Conservation (phyloP, 2,329 filamentous ascomycete species). For the Fonsecaea pedrosoi region DNA sequence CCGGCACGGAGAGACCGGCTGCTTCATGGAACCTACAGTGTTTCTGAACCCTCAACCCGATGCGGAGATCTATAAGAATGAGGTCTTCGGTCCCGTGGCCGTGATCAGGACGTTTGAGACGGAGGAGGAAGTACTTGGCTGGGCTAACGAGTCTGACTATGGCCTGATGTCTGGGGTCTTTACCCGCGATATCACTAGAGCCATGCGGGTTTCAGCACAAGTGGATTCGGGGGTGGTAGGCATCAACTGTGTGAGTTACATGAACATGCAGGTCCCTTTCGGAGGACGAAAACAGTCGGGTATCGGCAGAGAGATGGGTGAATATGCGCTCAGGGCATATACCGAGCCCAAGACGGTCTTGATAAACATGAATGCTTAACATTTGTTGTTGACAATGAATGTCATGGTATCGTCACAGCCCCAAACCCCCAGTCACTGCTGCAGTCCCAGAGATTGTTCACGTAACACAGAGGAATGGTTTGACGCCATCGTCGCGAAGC, state of each 20-base stretch:
- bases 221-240: constrained; percentile 53
- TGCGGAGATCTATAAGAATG: constrained; percentile 53
- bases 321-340: constrained; percentile 48
- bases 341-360: constrained; percentile 45
- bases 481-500: too few relatives aligned
- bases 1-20: constrained; percentile 39
- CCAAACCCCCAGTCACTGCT: too few relatives aligned
- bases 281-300: constrained; percentile 55
- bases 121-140: constrained; percentile 47
- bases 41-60: not conserved
- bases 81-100: constrained; percentile 52
- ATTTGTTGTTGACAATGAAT: too few relatives aligned
- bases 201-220: constrained; percentile 48
- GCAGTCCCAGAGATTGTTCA: too few relatives aligned
- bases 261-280: constrained; percentile 49
- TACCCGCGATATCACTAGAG: constrained; percentile 49
- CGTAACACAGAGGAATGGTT: too few relatives aligned
- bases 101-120: constrained; percentile 47
- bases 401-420: too few relatives aligned
- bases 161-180: constrained; percentile 50
- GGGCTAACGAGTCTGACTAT: constrained; percentile 49
- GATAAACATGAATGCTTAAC: constrained; percentile 10
- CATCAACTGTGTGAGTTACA: constrained; percentile 52
- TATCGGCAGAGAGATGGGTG: constrained; percentile 58
- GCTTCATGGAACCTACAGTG: constrained; percentile 33